A percentile compares a stretch with the other conserved stretches of the same genome.
Conservation (phyloP, 2,329 filamentous ascomycete species). For the Penicillium griseofulvum region DNA sequence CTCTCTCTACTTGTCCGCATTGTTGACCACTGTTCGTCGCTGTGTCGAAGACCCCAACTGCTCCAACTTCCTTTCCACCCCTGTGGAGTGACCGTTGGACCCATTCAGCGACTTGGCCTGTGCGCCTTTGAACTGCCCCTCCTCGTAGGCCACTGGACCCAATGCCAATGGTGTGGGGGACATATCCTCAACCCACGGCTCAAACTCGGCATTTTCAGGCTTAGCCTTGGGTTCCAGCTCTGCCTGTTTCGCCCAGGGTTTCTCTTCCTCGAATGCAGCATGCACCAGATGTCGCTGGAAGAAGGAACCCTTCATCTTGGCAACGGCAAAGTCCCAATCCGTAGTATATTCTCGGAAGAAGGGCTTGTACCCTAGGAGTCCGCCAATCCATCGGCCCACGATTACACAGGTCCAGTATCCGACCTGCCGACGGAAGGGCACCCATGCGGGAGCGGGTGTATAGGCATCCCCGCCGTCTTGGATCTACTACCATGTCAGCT, state of each 20-base stretch:
- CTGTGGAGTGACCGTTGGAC: background rate
- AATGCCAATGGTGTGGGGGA: background rate
- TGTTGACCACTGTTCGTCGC: background rate
- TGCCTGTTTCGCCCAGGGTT: background rate
- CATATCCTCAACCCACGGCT: background rate
- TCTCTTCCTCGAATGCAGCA: background rate
- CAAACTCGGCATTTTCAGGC: background rate
- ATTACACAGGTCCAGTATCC: slow-evolving; percentile 1
- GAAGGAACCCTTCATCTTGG: slow-evolving; percentile 8
- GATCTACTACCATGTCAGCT: slow-evolving; percentile 2
- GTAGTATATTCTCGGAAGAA: slow-evolving; percentile 15
- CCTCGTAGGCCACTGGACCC: background rate
- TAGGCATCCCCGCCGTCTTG: slow-evolving; percentile 14
- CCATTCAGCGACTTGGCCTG: background rate
- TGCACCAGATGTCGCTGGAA: background rate
- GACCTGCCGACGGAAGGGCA: slow-evolving; percentile 9
- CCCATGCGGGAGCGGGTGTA: slow-evolving; percentile 6
- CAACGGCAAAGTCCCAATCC: slow-evolving; percentile 12
- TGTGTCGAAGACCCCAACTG: background rate
- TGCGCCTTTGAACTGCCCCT: background rate
- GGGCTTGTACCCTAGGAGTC: slow-evolving; percentile 9
- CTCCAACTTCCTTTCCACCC: background rate
- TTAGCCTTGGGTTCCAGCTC: background rate
- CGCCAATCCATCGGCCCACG: slow-evolving; percentile 13
- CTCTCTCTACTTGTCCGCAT: background rate